A percentile compares a stretch with the other conserved stretches of the same genome.
Evolutionary conservation across 345 rosid genomes (phyloP).

Genomic region (Bruguiera gymnorhiza): DNA sequence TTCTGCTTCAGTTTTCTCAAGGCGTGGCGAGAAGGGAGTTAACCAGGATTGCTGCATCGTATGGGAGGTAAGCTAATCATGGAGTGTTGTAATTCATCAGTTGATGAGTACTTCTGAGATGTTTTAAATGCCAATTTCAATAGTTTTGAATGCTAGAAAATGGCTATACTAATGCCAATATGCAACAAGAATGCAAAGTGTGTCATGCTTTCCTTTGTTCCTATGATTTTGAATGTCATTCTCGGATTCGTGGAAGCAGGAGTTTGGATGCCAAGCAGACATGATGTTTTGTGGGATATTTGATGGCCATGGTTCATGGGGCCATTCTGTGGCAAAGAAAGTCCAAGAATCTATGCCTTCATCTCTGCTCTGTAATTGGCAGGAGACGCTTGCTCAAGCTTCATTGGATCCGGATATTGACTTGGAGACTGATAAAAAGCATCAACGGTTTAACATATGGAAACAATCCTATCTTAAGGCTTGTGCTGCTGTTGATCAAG

Average conservation of each 20-base stretch:
- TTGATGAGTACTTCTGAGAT: not conserved
- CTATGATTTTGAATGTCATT: not conserved
- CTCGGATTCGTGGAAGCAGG: conserved; percentile 39
- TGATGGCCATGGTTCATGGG: conserved; percentile 97
- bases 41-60: conserved; percentile 89
- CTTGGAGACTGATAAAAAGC: conserved; percentile 50
- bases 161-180: conserved; percentile 32
- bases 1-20: conserved; percentile 72
- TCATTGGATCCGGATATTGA: conserved; percentile 45
- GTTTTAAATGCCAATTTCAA: not conserved
- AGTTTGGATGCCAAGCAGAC: conserved; percentile 80
- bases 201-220: not conserved
- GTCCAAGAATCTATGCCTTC: conserved; percentile 73
- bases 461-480: conserved; percentile 72
- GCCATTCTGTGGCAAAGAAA: conserved; percentile 79
- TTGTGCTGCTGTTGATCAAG: conserved; percentile 77
- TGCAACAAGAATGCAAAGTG: too few species aligned
- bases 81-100: not conserved
- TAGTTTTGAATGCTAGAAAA: conserved; percentile 7
- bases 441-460: conserved; percentile 60
- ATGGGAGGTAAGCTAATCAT: conserved; percentile 64
- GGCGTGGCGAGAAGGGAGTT: conserved; percentile 74
- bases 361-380: conserved; percentile 69
- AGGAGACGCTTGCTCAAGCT: conserved; percentile 57
- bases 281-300: conserved; percentile 88